These are phyloP conservation scores for Ganoderma leucocontextum DNA, from an alignment of 1,284 basidiomycete species.

Conservation along the genomic window DNA sequence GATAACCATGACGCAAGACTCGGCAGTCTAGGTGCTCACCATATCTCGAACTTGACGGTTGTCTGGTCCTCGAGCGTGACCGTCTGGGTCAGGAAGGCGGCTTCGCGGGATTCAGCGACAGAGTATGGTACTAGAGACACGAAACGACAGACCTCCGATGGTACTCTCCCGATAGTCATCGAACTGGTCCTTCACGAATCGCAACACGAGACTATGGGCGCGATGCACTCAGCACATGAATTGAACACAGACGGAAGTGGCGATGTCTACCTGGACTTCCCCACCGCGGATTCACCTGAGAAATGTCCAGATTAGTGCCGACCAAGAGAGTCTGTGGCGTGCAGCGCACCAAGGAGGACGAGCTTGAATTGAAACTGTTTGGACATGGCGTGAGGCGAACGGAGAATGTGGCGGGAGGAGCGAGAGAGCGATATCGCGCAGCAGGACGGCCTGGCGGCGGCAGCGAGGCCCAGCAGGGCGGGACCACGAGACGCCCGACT, in stretches of 20 bases:
- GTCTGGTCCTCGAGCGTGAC: constrained; percentile 90
- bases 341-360: constrained; percentile 81
- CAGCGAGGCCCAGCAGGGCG: constrained; percentile 21
- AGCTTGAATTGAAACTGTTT: constrained; percentile 92
- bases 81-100: constrained; percentile 97
- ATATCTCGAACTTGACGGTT: constrained; percentile 97
- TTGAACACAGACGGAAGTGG: constrained; percentile 18
- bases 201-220: constrained; percentile 79
- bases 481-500: constrained; percentile 26
- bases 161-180: constrained; percentile 96
- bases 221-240: constrained; percentile 25
- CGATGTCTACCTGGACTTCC: constrained; percentile 84
- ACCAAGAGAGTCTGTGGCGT: not conserved
- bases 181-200: constrained; percentile 98
- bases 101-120: constrained; percentile 54
- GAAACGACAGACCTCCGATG: constrained; percentile 70
- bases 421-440: constrained; percentile 34
- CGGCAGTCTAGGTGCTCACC: constrained; percentile 59
- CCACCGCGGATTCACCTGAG: constrained; percentile 94
- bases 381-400: constrained; percentile 63
- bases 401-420: constrained; percentile 38
- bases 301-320: not conserved
- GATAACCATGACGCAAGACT: not conserved
- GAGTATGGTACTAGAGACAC: constrained; percentile 10
- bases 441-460: constrained; percentile 30